Base-by-base conservation (phyloP, 2,329 filamentous ascomycete genomes). In the Didymella sp. region DNA sequence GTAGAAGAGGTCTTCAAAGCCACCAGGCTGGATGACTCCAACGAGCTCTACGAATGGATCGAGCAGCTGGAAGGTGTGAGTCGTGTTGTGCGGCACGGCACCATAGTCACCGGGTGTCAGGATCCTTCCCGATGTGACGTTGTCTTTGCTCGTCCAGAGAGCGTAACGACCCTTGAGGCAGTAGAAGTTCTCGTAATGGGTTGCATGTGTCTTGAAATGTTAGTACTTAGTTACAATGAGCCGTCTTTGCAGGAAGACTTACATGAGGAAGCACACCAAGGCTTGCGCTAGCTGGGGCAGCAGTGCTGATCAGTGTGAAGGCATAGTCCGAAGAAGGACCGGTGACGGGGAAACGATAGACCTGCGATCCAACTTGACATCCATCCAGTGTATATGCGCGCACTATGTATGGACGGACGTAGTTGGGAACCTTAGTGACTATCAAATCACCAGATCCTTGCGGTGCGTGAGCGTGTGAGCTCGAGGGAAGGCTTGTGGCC, bases 1-100 rank as follows among this genome's bases (percentile, higher is more conserved):
- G 64, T 78, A 79, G 67, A 81, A 81, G 4, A 81, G 73, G 2
- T 77, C 71, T 71, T 82, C 80, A 47, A 82, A 82, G n/a, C 79
- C 80, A 28, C 81, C 79, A 2, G 80, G 80, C 7, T 73, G 70
- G 42, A 82, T 78, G 0, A 80, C 73, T 2, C 80, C 80, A 1
- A 78, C 73, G 65, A 82, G 74, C 59, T 82, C 77, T 4, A 79
- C 81, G 59, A 81, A 78, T 0, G 79, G 79, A 51, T 82, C 80
- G 12, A 80, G 62, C 15, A 81, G 71, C 62, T 81, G 78, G 70
- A 82, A 82, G 3, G 79, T 80, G 57, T 82, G 81, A 1, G 77
- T 80, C 1, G 78, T 81, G 58, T 81, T 77, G 19, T 71, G 70
- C 0, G 79, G 76, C 0, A 81, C 78, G 4, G 77, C 77, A 33